These are phyloP conservation scores for Xylaria bambusicola DNA, from an alignment of 495 filamentous ascomycete species.

Conservation along the genomic window DNA sequence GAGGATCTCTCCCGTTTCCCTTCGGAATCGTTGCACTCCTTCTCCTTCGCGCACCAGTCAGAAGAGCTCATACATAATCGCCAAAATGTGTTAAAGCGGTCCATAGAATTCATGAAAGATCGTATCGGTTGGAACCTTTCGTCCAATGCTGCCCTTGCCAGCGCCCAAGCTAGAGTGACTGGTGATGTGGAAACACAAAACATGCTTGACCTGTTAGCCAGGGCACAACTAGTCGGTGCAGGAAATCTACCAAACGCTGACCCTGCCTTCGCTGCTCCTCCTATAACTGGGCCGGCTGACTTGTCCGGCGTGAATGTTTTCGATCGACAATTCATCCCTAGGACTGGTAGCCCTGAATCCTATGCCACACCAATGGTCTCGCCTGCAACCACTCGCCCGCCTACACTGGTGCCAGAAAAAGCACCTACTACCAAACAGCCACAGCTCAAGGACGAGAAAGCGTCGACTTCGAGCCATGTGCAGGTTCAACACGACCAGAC, in stretches of 20 bases:
- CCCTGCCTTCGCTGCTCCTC: constrained; percentile 50
- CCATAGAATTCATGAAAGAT: constrained; percentile 97
- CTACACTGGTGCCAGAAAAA: constrained; percentile 15
- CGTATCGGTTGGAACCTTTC: constrained; percentile 77
- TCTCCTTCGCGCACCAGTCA: constrained; percentile 96
- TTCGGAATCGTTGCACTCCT: constrained; percentile 94
- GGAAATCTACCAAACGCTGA: constrained; percentile 47
- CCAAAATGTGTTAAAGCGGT: constrained; percentile 90
- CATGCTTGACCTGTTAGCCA: constrained; percentile 84
- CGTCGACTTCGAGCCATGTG: constrained; percentile 6
- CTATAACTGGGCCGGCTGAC: constrained; percentile 75
- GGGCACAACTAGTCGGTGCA: constrained; percentile 72
- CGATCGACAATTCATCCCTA: constrained; percentile 68
- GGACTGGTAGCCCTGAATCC: constrained; percentile 54
- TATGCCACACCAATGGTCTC: constrained; percentile 42
- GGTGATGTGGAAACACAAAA: constrained; percentile 86
- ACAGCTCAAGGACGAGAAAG: constrained; percentile 13
- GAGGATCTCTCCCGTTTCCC: constrained; percentile 94
- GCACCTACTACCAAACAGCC: constrained; percentile 3
- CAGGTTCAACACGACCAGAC: constrained; percentile 22
- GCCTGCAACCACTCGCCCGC: constrained; percentile 29
- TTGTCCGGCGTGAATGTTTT: constrained; percentile 72
- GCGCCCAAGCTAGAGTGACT: constrained; percentile 76
- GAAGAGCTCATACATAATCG: constrained; percentile 87
- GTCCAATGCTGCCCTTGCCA: constrained; percentile 61